Conservation (phyloP, 2,329 filamentous ascomycete genomes). For the Fusarium multiceps region DNA sequence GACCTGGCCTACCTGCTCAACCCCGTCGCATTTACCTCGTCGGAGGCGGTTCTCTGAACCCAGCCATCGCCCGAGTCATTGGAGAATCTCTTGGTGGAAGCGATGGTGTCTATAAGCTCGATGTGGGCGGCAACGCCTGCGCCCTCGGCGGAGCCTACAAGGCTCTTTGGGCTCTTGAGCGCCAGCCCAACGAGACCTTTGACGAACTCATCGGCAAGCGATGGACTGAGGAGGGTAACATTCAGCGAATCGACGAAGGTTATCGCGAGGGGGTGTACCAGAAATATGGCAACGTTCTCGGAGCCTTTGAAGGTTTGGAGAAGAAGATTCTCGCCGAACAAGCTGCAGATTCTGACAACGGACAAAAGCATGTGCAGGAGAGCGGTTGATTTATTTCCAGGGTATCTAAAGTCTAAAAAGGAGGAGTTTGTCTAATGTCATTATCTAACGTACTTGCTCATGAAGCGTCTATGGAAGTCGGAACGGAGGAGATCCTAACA, state of each 20-base stretch:
- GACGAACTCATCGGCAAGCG: constrained; percentile 85
- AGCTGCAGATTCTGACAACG: constrained; percentile 24
- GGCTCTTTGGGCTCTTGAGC: constrained; percentile 90
- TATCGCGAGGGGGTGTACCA: constrained; percentile 81
- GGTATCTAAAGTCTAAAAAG: constrained; percentile 47
- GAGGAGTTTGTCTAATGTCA: constrained; percentile 22
- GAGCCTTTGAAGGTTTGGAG: constrained; percentile 83
- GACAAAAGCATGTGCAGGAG: constrained; percentile 11
- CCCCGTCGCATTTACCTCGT: constrained; percentile 93
- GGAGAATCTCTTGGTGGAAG: constrained; percentile 89
- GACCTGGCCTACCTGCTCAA: constrained; percentile 75
- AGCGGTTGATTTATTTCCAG: constrained; percentile 32
- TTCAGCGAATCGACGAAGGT: constrained; percentile 84
- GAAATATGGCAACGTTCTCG: constrained; percentile 79
- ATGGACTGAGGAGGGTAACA: constrained; percentile 87
- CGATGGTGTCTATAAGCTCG: constrained; percentile 92
- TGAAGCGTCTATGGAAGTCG: constrained; percentile 98
- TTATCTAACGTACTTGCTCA: constrained; percentile 76
- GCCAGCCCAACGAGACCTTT: constrained; percentile 77
- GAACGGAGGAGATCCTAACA: constrained; percentile 85
- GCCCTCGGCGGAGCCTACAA: constrained; percentile 95
- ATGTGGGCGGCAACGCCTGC: constrained; percentile 95
- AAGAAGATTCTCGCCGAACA: constrained; percentile 64
- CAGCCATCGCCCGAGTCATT: constrained; percentile 84
- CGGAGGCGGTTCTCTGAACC: constrained; percentile 89